Evolutionary conservation across 2,329 filamentous ascomycete species (phyloP), one percentile per base, ranked within the genome.

Genomic region (Beauveria caledonica): DNA sequence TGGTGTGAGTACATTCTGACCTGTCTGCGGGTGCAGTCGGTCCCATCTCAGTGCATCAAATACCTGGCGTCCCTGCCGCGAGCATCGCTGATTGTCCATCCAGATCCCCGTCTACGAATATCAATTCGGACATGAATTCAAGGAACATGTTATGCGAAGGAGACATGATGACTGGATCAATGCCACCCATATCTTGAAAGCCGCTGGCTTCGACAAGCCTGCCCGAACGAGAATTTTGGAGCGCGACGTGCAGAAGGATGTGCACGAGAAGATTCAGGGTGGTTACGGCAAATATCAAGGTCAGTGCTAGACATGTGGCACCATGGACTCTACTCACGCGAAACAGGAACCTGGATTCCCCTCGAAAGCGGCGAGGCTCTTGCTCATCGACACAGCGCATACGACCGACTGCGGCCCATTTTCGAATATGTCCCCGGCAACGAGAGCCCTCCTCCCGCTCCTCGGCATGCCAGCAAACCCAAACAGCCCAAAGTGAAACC

Each of bases 221-320:
- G 91, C 93, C 13, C 83, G 94, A 71, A 99, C 94, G 45, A 85
- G 94, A 64, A 97, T 99, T 61, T 82, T 99, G 5, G 94, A 99
- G 76, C 85, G 94, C 65, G 94, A 99, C 70, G 93, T 99, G 8
- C 94, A 99, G 70, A 97, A 96, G 73, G 93, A 95, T 48, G 82
- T 89, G 5, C 94, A 99, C 71, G 94, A 97, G 77, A 99, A 99
- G 77, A 92, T 99, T 6, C 94, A 99, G 72, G 94, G 93, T 65
- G 94, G 94, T 17, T 97, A 97, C 73, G 94, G 94, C 68, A 97
- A 97, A 84, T 99, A 97, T 68, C 94, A 99, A 78, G 92, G 89
- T 90, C 70, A 49, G 74, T 67, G 27, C 10, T 45, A 42, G 21
- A 42, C 17, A 19, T 5, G 29, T 10, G 39, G 27, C 23, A 29